Evolutionary conservation across 2,329 filamentous ascomycete genomes (phyloP).

Genomic region (Pseudonectria foliicola): DNA sequence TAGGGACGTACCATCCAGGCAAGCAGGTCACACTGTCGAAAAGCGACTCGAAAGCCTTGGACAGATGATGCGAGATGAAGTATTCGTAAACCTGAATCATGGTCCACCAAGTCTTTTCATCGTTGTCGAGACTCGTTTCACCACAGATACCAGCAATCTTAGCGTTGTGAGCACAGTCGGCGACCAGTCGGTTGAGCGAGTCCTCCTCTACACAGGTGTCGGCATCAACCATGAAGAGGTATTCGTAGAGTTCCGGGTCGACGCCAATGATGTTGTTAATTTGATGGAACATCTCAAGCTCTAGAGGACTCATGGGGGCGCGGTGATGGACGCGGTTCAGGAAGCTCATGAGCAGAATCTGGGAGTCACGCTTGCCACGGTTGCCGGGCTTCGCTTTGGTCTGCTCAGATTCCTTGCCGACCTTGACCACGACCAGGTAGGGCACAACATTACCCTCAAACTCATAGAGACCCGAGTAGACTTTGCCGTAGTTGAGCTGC

Average conservation of each 20-base stretch:
- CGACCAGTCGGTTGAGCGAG: slow-evolving; percentile 84
- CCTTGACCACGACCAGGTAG: slow-evolving; percentile 92
- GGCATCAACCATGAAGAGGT: slow-evolving; percentile 93
- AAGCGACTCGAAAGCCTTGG: slow-evolving; percentile 95
- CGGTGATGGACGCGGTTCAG: slow-evolving; percentile 96
- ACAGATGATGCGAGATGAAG: slow-evolving; percentile 94
- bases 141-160: slow-evolving; percentile 98
- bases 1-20: slow-evolving; percentile 79
- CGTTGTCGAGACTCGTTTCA: slow-evolving; percentile 92
- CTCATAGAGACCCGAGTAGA: slow-evolving; percentile 96
- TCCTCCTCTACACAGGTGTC: slow-evolving; percentile 93
- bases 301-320: slow-evolving; percentile 87
- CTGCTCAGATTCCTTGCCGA: slow-evolving; percentile 94
- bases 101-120: slow-evolving; percentile 93
- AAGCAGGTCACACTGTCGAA: slow-evolving; percentile 98
- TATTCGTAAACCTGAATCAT: slow-evolving; percentile 99
- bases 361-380: slow-evolving; percentile 96
- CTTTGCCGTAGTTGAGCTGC: slow-evolving; percentile 96
- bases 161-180: slow-evolving; percentile 85
- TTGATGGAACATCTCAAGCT: slow-evolving; percentile 97
- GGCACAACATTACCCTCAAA: slow-evolving; percentile 96
- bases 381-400: slow-evolving; percentile 89
- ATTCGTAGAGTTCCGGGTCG: slow-evolving; percentile 95
- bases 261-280: slow-evolving; percentile 99
- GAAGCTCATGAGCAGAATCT: slow-evolving; percentile 94